Evolutionary conservation across 805 yeast species (phyloP), one percentile per base, ranked within the genome.

Genomic region (Metschnikowia dekortorum): DNA sequence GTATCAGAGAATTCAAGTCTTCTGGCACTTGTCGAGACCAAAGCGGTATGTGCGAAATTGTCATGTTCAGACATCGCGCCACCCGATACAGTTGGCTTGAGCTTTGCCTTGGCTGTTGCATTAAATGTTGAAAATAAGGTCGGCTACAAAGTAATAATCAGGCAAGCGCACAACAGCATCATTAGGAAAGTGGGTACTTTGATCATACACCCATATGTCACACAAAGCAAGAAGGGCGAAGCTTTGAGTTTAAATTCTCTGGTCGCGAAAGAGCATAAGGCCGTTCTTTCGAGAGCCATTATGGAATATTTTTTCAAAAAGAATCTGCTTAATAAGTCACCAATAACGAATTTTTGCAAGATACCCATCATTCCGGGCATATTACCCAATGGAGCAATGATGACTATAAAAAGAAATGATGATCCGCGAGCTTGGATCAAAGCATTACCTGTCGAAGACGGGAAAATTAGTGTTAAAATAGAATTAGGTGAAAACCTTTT

Each of bases 331-430:
- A 37, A 68, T 33, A 60, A 61, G 8, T 61, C 73, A 1, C 74
- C 80, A 2, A 57, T 83, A 38, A 79, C 90, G 0, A 78, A 79
- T 51, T 70, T 68, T 29, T 61, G 75, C 47, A 79, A 78, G 53
- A 55, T 87, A 1, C 89, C 91, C 1, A 59, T 65, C 0, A 64
- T 80, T 1, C 73, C 80, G 1, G 62, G 62, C 0, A 53, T 67
- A 1, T 62, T 85, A 16, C 84, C 87, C 0, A 54, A 69, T 39
- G 94, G 95, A 11, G 91, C 86, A 0, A 47, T 79, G 6, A 46
- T 87, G 28, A 79, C 74, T 48, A 71, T 84, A 55, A 79, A 77
- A 49, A 66, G 65, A 46, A 69, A 68, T 42, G 78, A 72, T 39
- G 82, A 80, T 6, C 8, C 47, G 8, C 59, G 58, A 42, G 65